Conservation (phyloP, 192 early-diverging fungal genomes). For the Phlyctochytrium planicorne region DNA sequence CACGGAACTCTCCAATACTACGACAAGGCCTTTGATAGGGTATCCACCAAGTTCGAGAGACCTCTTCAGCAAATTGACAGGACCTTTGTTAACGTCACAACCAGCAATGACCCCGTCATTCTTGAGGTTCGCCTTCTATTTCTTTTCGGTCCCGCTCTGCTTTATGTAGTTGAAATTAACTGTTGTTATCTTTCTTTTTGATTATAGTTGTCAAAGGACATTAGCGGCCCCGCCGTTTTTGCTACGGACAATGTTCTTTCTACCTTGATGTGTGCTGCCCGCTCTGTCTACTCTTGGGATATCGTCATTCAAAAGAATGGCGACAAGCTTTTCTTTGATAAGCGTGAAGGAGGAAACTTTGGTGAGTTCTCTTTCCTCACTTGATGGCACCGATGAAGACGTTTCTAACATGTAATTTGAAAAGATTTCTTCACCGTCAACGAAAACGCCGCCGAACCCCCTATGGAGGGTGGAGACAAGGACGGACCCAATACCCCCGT, state of each 20-base stretch:
- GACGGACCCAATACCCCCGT: slow-evolving; percentile 84
- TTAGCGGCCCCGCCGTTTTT: slow-evolving; percentile 64
- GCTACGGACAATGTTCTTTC: slow-evolving; percentile 89
- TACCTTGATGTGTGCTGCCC: slow-evolving; percentile 87
- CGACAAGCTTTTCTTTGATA: slow-evolving; percentile 84
- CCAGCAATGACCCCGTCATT: slow-evolving; percentile 86
- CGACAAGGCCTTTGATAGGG: slow-evolving; percentile 82
- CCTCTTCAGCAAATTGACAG: slow-evolving; percentile 65
- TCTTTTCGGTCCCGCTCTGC: too few species aligned
- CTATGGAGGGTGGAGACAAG: slow-evolving; percentile 83
- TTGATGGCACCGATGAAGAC: background rate
- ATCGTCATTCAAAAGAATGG: slow-evolving; percentile 85
- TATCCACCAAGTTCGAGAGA: slow-evolving; percentile 77
- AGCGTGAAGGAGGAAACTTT: slow-evolving; percentile 76
- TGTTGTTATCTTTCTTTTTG: too few species aligned
- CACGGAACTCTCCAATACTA: slow-evolving; percentile 75
- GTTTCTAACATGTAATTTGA: background rate
- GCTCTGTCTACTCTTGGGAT: slow-evolving; percentile 95
- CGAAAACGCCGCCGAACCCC: slow-evolving; percentile 91
- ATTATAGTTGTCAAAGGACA: slow-evolving; percentile 29
- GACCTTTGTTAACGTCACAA: slow-evolving; percentile 73
- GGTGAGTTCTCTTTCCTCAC: slow-evolving; percentile 30
- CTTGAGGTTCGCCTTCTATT: slow-evolving; percentile 37
- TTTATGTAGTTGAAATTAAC: too few species aligned
- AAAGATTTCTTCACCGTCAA: slow-evolving; percentile 89